Percentiles rank a stretch among this genome's conserved stretches.
These are phyloP conservation scores for Petrea volubilis DNA, from an alignment of 257 asterid species.

Conservation along the genomic window DNA sequence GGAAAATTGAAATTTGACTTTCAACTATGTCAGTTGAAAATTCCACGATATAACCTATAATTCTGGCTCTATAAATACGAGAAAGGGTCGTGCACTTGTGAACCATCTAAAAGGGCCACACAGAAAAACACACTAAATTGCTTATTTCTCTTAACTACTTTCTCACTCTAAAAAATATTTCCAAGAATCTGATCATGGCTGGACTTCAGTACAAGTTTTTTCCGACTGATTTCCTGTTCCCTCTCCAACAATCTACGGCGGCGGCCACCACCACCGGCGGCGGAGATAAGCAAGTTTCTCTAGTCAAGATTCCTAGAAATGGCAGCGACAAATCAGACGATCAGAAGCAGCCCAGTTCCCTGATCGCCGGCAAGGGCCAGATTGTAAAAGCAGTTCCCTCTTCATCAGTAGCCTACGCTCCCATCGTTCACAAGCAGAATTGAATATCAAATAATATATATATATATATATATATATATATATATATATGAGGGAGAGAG, in stretches of 20 bases:
- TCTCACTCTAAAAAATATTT: not conserved
- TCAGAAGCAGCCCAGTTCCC: slow-evolving; percentile 11
- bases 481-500: too few relatives aligned
- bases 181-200: slow-evolving; percentile 22
- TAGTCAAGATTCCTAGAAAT: slow-evolving; percentile 6
- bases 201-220: slow-evolving; percentile 41
- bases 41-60: not conserved
- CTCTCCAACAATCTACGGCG: slow-evolving; percentile 34
- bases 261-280: slow-evolving; percentile 21
- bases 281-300: slow-evolving; percentile 25
- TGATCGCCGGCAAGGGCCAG: slow-evolving; percentile 19
- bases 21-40: not conserved
- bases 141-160: not conserved
- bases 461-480: not conserved
- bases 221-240: slow-evolving; percentile 38
- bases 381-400: slow-evolving; percentile 33
- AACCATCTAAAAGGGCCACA: not conserved
- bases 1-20: slow-evolving; percentile 14
- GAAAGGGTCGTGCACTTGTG: slow-evolving; percentile 11
- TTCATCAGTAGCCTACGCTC: slow-evolving; percentile 14
- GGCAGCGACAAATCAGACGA: slow-evolving; percentile 21
- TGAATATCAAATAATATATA: not conserved
- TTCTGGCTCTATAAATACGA: slow-evolving; percentile 25
- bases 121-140: not conserved
- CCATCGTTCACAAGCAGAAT: slow-evolving; percentile 22